Base-by-base conservation (phyloP, 176 grass and related monocot genomes). In the Zea luxurians region DNA sequence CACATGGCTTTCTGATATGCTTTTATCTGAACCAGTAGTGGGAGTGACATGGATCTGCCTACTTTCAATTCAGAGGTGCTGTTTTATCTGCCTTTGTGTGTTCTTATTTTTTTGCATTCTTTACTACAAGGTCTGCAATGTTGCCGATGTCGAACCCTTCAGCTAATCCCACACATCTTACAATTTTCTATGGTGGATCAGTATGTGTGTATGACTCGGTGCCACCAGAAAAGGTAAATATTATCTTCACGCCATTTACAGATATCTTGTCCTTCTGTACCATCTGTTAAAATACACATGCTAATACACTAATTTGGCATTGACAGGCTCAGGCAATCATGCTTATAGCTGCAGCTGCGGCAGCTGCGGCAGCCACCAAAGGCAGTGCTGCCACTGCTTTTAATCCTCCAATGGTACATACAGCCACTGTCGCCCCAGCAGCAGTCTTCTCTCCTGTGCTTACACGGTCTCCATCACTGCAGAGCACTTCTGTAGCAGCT, bases 311-410 rank as follows among this genome's bases (percentile, higher is more conserved):
- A 27, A 27, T 27, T 27, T 27, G 74, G 4, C 44, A 59, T 82
- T 4, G 10, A 85, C 73, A 99, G 96, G 96, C 96, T 60, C 90
- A 96, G 68, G 90, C 92, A 60, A 96, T 99, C 68, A 93, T 99
- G 96, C 87, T 99, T 71, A 96, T 99, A 72, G 96, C 96, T 10
- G 89, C 89, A 6, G 83, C 92, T 27, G 27, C 27, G 27, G 27
- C 27, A 27, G 27, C 27, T 0, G 81, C 89, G 0, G 43, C 82
- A 1, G 83, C 82, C 7, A 83, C 81, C 55, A 89, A 79, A 80
- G 73, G 35, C 86, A 81, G 48, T 58, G 4, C 8, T 57, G 46
- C 38, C 6, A 4, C 82, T 66, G 86, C 35, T 85, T 49, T 50
- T 49, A 86, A 87, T 73, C 80, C 79, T 71, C 79, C 77, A 49